Base-by-base conservation (phyloP, 2,329 filamentous ascomycete genomes). In the Nannizziopsis arthrosporioides region DNA sequence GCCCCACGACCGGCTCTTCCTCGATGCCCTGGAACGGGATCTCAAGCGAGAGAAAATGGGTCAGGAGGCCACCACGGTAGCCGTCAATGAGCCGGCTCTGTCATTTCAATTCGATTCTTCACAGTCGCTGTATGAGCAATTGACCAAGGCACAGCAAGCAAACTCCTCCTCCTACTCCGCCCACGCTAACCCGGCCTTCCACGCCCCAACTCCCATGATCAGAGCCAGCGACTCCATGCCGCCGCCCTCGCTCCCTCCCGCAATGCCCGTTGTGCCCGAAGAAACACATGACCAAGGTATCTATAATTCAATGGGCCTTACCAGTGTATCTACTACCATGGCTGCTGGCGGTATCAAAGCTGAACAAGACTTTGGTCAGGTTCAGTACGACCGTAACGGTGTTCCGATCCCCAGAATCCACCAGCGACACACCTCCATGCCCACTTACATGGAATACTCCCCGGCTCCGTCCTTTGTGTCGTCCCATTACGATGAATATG, bases 21-120 rank as follows among this genome's bases (percentile, higher is more conserved):
- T 98, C 57, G 92, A 98, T 72, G 92, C 92, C 35, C 75, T 98
- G 59, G 92, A 98, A 76, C 84, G 92, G 56, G 92, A 98, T 64
- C 72, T 98, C 63, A 98, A 98, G 81, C 81, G 92, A 63, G 92
- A 98, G 73, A 98, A 98, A 79, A 96, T 96, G 90, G 84, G 85
- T 56, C 92, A 98, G 70, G 92, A 98, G 71, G 87, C 92, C 49
- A 98, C 89, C 44, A 98, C 92, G 12, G 82, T 94, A 59, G 92
- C 92, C 47, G 88, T 96, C 64, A 94, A 84, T 77, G 92, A 98
- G 73, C 92, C 92, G 32, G 92, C 92, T 44, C 74, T 96, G 60
- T 98, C 92, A 1, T 98, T 98, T 73, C 88, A 98, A 70, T 98
- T 95, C 71, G 92, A 98, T 72, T 95, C 92, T 18, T 96, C 92